Base-by-base conservation (phyloP, 352 stramenopile species). In the Bremia lactucae region DNA sequence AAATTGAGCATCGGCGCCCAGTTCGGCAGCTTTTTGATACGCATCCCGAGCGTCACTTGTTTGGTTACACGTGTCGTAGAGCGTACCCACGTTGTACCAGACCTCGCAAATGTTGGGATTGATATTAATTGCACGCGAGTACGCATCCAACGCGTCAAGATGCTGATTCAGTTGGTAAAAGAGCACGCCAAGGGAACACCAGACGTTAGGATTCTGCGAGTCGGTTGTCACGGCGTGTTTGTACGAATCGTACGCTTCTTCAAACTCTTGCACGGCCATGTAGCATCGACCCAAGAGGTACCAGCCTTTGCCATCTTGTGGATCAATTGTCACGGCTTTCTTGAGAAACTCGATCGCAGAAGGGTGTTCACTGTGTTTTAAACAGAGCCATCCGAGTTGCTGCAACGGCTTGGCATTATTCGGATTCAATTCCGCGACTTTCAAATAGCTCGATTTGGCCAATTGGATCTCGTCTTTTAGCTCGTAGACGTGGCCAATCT, bases 161-260 rank as follows among this genome's bases (percentile, higher is more conserved):
- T 95, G 80, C 51, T 94, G 80, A 57, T 90, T 87, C 19, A 93
- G 62, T 57, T 92, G 80, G 62, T 94, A 95, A 49, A 93, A 95
- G 13, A 95, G 63, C n/a, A 95, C 83, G 16, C 83, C 83, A 1
- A 95, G 65, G 8, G 83, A 95, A 54, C 83, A 95, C 83, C 83
- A 95, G 10, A 94, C 81, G 59, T 95, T 93, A 29, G 83, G 81
- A 59, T 95, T 93, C 59, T 91, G 79, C 40, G 83, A 84, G 53
- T 94, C 81, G 15, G 77, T 86, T 14, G 83, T 94, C 31, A 94
- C 76, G 0, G 81, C 78, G 38, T 89, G 74, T 53, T 95, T 92
- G 62, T 95, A 95, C 15, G 83, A 86, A 50, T 90, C 74, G 43
- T 94, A 95, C 2, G 83, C 83, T 48, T 92, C 75, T 52, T 93